Conservation (phyloP, 108 stramenopile genomes). For the Cylindrotheca closterium region DNA sequence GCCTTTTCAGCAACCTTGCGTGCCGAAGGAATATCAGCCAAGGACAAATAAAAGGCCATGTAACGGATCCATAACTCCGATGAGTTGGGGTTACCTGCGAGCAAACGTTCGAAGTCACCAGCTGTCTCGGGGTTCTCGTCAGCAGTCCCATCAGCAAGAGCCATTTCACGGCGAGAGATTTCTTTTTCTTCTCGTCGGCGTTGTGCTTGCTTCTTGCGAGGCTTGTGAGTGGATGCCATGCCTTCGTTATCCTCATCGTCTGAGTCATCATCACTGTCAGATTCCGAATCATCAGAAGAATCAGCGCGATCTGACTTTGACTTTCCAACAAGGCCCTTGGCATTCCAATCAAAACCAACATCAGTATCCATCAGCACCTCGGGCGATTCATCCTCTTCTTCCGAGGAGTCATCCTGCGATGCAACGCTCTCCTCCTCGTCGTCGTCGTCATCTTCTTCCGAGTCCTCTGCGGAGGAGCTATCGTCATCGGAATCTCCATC, state of each 20-base stretch:
- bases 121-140: slow-evolving; percentile 87
- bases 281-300: slow-evolving; percentile 29
- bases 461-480: slow-evolving; percentile 24
- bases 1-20: slow-evolving; percentile 88
- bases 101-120: slow-evolving; percentile 94
- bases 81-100: slow-evolving; percentile 87
- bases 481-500: slow-evolving; percentile 38
- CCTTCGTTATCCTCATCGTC: slow-evolving; percentile 52
- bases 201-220: slow-evolving; percentile 75
- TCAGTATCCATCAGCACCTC: slow-evolving; percentile 63
- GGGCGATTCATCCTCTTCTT: slow-evolving; percentile 25
- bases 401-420: slow-evolving; percentile 16
- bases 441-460: slow-evolving; percentile 32
- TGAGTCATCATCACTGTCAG: slow-evolving; percentile 35
- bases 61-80: slow-evolving; percentile 94
- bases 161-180: slow-evolving; percentile 69
- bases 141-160: slow-evolving; percentile 88
- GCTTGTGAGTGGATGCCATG: slow-evolving; percentile 60
- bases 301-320: slow-evolving; percentile 6
- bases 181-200: slow-evolving; percentile 75
- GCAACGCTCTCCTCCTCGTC: slow-evolving; percentile 19
- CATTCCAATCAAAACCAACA: slow-evolving; percentile 85
- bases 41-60: slow-evolving; percentile 94
- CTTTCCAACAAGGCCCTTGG: slow-evolving; percentile 1
- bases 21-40: slow-evolving; percentile 91